Base-by-base conservation (phyloP, 371 early-diverging fungal genomes). In the Rhizopus sp. region DNA sequence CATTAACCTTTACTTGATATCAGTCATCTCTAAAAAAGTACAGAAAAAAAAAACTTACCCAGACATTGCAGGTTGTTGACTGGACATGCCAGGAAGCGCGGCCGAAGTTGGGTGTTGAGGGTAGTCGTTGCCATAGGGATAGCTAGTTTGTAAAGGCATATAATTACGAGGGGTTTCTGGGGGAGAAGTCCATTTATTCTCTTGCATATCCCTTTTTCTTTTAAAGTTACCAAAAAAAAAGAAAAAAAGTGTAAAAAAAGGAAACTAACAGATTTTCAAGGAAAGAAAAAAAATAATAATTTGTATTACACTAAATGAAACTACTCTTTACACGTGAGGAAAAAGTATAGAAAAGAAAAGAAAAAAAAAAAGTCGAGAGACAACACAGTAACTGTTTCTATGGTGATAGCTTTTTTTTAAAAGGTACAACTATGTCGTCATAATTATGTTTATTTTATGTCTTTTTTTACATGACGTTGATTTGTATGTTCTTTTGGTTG, bases 181-280 rank as follows among this genome's bases (percentile, higher is more conserved):
- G 42, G 60, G 57, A 44, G 68, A 63, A 39, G 62, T 62, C 68
- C 68, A 68, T 49, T 68, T 68, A 32, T 47, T 68, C 39, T 60
- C 63, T 56, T 67, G 67, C 60, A 62, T 62, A 42, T 55, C 49
- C 13, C 38, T 37, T 41, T 17, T 23, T 46, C n/a, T 46, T 56
- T 35, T 55, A 40, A 45, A 53, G 51, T 13, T 29, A 47, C 47
- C 47, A 46, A 46, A 38, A 45, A 32, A 35, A 40, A 53, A 48
- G 34, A 34, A 62, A 49, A 37, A 57, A 47, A 42, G 10, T 34
- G 17, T 44, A 35, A 47, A 53, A 53, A 42, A 34, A 54, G 30
- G 34, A 50, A 39, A 29, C 48, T 9, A 23, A 10, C 1, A 33
- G 10, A n/a, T 42, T 42, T 30, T 35, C 23, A 37, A 50, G 15